Evolutionary conservation across 768 basidiomycete genomes (phyloP), one percentile per base, ranked within the genome.

Genomic region (Podaxis sp.): DNA sequence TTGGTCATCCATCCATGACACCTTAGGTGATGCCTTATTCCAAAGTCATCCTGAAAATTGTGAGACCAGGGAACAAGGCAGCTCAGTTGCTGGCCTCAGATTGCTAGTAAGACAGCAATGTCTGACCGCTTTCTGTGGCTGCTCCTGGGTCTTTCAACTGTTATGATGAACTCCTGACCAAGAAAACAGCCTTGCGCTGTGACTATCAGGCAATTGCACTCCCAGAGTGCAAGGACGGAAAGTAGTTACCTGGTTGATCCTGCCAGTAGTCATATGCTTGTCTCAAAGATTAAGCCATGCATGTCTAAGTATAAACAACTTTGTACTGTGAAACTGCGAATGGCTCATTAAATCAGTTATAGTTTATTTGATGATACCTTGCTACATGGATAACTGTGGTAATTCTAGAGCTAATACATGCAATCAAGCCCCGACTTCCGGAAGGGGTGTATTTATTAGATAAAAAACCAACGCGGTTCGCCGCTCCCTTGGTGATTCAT

Each of bases 191-290:
- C 53, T 66, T 55, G 3, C n/a, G 24, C 36, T 46, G 53, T 37
- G 53, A 62, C 29, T 46, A 55, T 27, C 25, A 15, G 61, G 61
- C 22, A 0, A 33, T 5, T 33, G 12, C 40, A 15, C 38, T 41
- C 40, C 11, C 40, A 12, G 40, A 41, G 40, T 15, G 40, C 40
- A 41, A 41, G 12, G 52, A 43, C 56, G 74, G 74, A 77, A 75
- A 81, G 79, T 85, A 85, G 85, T 86, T 86, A 87, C 85, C 87
- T 87, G 86, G 86, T 88, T 88, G 86, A 88, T 88, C 84, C 85
- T 88, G 85, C 87, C 85, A 87, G 85, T 88, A 87, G 85, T 87
- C 83, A 86, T 87, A 87, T 87, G 86, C 86, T 87, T 87, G 86
- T 86, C 85, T 86, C 85, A 86, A 86, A 86, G 85, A 87, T 85